These are phyloP conservation scores for Plasmodium coatneyi DNA, from an alignment of 169 alveolate species.

Conservation along the genomic window DNA sequence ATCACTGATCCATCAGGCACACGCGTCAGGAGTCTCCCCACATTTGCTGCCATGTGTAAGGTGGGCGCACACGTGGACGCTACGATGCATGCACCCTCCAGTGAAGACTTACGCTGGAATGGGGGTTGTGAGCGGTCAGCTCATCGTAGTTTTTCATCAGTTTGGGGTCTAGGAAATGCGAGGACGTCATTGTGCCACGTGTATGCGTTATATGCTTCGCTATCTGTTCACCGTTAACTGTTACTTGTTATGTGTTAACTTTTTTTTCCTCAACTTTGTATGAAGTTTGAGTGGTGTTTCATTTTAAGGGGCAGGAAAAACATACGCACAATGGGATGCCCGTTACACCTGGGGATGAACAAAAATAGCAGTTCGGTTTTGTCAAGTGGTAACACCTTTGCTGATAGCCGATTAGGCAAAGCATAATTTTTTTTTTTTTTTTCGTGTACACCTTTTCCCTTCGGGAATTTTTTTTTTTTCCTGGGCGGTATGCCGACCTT, in stretches of 20 bases:
- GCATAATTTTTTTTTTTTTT: neutral
- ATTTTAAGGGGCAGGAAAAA: neutral
- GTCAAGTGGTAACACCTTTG: neutral
- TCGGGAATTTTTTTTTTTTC: neutral
- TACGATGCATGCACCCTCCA: neutral
- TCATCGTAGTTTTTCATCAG: constrained; percentile 79
- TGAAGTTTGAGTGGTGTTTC: neutral
- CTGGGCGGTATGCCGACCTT: neutral
- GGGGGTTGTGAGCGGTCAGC: constrained; percentile 82
- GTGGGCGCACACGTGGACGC: neutral
- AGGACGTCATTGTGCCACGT: constrained; percentile 11
- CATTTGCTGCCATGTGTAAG: neutral
- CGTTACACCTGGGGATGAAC: neutral
- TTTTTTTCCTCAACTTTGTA: neutral
- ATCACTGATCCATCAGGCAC: neutral
- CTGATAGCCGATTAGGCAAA: neutral
- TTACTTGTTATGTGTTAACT: neutral
- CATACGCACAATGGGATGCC: neutral
- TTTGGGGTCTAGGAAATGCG: constrained; percentile 28
- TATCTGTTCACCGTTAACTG: neutral
- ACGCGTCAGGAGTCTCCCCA: neutral
- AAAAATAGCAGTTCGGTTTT: neutral
- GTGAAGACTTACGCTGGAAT: constrained; percentile 79
- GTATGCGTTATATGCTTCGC: neutral
- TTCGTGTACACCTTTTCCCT: neutral